A percentile compares a stretch with the other conserved stretches of the same genome.
phyloP scores from a whole-genome alignment of 2,329 filamentous ascomycete species.

The Gaeumannomyces tritici region DNA sequence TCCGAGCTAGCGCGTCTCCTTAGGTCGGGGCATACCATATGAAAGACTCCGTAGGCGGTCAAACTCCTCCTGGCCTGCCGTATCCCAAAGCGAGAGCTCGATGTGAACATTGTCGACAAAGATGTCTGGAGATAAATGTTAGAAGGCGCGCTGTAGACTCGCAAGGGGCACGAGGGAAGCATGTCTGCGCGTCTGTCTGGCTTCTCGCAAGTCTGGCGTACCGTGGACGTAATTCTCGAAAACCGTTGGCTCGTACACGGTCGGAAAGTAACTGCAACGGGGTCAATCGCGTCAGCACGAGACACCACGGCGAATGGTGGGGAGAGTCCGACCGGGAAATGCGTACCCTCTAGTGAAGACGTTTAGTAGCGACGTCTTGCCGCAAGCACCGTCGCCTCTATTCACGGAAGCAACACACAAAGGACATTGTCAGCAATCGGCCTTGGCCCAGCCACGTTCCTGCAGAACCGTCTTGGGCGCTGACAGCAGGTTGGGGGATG shows the following conservation, averaged over 20 bases:
- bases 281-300: conserved; percentile 5
- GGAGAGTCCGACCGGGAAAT: background rate
- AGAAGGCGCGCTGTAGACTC: background rate
- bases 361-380: conserved; percentile 94
- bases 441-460: background rate
- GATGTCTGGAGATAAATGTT: conserved; percentile 56
- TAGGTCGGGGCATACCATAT: conserved; percentile 50
- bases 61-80: conserved; percentile 97
- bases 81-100: conserved; percentile 96
- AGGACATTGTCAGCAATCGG: conserved; percentile 3
- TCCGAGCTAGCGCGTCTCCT: background rate
- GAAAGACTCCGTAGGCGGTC: conserved; percentile 90
- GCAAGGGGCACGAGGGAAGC: background rate
- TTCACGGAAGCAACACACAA: conserved; percentile 4
- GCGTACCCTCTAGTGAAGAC: conserved; percentile 94
- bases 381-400: conserved; percentile 91
- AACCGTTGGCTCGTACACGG: conserved; percentile 95
- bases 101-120: conserved; percentile 97
- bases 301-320: conserved; percentile 12
- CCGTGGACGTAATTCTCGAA: conserved; percentile 99
- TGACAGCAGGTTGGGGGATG: background rate
- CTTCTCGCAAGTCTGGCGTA: conserved; percentile 29
- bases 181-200: background rate
- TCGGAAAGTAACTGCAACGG: conserved; percentile 73
- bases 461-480: background rate